Base-by-base conservation (phyloP, 257 asterid genomes). In the Verbena officinalis region DNA sequence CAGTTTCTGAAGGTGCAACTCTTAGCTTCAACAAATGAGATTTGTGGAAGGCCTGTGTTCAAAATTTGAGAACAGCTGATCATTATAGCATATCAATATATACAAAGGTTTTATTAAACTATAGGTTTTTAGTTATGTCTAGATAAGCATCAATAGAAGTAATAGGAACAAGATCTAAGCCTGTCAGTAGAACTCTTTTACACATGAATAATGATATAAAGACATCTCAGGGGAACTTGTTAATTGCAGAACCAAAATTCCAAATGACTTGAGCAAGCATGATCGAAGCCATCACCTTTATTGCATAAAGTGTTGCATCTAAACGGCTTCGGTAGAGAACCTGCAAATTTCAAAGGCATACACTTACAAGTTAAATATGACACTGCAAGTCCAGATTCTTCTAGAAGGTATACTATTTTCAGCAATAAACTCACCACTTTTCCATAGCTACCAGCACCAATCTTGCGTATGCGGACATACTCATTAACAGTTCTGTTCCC, bases 361-460 rank as follows among this genome's bases (percentile, higher is more conserved):
- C 62, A 61, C 44, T 24, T 24, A 65, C 62, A 66, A 42, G 53
- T 64, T 16, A 33, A 46, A 63, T 36, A 22, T 64, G 60, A 53
- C 24, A 17, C 48, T 65, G 21, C 6, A 45, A 65, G 59, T n/a
- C 33, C 58, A 57, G 49, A 40, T n/a, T 4, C 33, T 27, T 27
- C n/a, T n/a, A n/a, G 33, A 27, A 27, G 4, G 43, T 15, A 59
- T 39, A 64, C 56, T 46, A 65, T 40, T 17, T 43, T n/a, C 40
- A 65, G 24, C 56, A 62, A 60, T 64, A 60, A 50, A 63, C 89
- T 81, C 59, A 94, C 98, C 96, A 94, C 99, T 90, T 94, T 94
- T 7, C 99, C 99, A 1, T 94, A 94, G 88, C 99, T 90, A 52
- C 99, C 99, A 75, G 99, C 63, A 69, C 99, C 99, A 72, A 94